Base-by-base conservation (phyloP, 164 flowering plant genomes). In the Liquidambar formosana region DNA sequence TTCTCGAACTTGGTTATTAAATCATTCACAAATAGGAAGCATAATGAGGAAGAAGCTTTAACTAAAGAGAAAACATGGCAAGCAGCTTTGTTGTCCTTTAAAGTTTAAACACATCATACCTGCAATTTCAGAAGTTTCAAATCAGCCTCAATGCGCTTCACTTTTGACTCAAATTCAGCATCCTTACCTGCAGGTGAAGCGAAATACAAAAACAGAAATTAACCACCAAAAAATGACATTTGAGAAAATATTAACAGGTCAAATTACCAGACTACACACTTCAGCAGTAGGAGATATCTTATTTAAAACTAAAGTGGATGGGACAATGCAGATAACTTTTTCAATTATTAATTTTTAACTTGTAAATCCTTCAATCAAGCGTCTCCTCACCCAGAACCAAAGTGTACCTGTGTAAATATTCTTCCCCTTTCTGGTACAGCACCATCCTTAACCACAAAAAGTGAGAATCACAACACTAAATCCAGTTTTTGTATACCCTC, bases 81-180 rank as follows among this genome's bases (percentile, higher is more conserved):
- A 33, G 4, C 41, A 33, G 41, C 2, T 33, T 68, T 11, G 44
- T 25, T 57, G 9, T 22, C 56, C 38, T 41, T 54, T 23, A 18
- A 57, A 28, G 23, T 41, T 54, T 23, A 18, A 57, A 28, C 41
- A 60, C 28, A 65, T 52, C 73, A 41, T 15, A 90, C 98, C 97
- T 94, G 98, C 78, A 89, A 74, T 57, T 82, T 81, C 66, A 94
- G 79, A 73, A 92, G 83, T 71, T 79, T 87, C 74, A 89, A 68
- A 81, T 94, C 98, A 63, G 96, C 97, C 27, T 94, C 97, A 54
- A 92, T 79, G 67, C 97, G 94, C 71, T 75, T 79, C 58, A 81
- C 64, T 74, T 81, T 89, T 53, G 63, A 62, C 69, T 74, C 84
- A 61, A 69, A 77, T 48, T 76, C 88, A 62, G 26, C 79, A 79